Base-by-base conservation (phyloP, 2,329 filamentous ascomycete genomes). In the Penicillium occitanis region DNA sequence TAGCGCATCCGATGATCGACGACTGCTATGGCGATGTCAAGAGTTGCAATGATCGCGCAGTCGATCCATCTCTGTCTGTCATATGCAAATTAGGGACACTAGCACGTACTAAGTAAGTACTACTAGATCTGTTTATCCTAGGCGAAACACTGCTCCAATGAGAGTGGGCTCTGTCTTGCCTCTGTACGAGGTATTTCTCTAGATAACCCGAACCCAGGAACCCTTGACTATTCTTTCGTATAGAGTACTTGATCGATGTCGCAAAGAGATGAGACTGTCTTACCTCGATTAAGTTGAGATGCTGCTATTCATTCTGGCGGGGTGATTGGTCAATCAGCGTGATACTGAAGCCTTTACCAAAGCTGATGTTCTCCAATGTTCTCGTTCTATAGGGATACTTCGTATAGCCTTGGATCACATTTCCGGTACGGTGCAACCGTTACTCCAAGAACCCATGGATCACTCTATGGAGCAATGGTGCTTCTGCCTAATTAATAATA, bases 1-100 rank as follows among this genome's bases (percentile, higher is more conserved):
- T 53, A 28, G 50, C 50, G 50, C 50, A 14, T 33, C 55, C 33
- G 55, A 58, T 58, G 55, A 58, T 58, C 55, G 35, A 42, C 55
- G n/a, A 28, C 17, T 40, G 33, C 8, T 35, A 40, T 25, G 35
- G 55, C 35, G 53, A 40, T n/a, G n/a, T 58, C 55, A 22, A 40
- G 14, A 58, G 19, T 40, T 22, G 33, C 33, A 42, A 40, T 35
- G 55, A 40, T 37, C 33, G 55, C 55, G 11, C 33, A 35, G 55
- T 58, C 55, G 30, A 58, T 40, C 55, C 33, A 42, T 58, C 35
- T 35, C 55, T 25, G 28, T 22, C 30, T 57, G 33, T 42, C 55
- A 53, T 53, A 53, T 33, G 50, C 50, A 53, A 53, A 53, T 30
- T 17, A 33, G 14, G 7, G 50, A 53, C 28, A 33, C 50, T 53